phyloP scores from a whole-genome alignment of 179 eudicot species.

The Drosera spatulata region DNA sequence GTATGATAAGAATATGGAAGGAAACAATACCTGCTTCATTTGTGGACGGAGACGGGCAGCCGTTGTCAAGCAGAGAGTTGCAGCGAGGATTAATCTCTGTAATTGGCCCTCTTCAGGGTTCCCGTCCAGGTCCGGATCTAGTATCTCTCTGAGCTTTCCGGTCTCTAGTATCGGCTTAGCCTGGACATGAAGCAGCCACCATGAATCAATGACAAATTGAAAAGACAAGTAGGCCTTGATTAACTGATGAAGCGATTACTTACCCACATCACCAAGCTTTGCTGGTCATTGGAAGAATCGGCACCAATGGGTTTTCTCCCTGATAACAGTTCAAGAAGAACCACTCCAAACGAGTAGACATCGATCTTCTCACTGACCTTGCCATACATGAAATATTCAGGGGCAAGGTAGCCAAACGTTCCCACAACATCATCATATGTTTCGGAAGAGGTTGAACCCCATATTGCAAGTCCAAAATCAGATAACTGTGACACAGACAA shows the following conservation, averaged over 20 bases:
- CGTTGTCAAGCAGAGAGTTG: slow-evolving; percentile 70
- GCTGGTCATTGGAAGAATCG: slow-evolving; percentile 51
- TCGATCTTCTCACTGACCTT: slow-evolving; percentile 88
- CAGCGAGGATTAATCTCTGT: slow-evolving; percentile 72
- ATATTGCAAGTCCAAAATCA: slow-evolving; percentile 86
- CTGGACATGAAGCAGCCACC: slow-evolving; percentile 16
- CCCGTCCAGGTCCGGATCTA: slow-evolving; percentile 52
- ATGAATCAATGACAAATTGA: neutral
- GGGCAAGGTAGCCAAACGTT: slow-evolving; percentile 94
- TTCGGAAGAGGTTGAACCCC: slow-evolving; percentile 57
- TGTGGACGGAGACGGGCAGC: slow-evolving; percentile 78
- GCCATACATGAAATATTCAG: slow-evolving; percentile 96
- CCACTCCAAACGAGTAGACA: slow-evolving; percentile 88
- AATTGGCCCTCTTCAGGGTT: slow-evolving; percentile 37
- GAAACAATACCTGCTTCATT: slow-evolving; percentile 55
- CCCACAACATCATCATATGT: slow-evolving; percentile 77
- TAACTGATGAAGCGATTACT: slow-evolving; percentile 9
- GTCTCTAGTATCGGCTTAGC: slow-evolving; percentile 56
- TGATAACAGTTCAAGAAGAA: slow-evolving; percentile 75
- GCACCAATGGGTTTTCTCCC: slow-evolving; percentile 73
- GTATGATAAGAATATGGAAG: neutral
- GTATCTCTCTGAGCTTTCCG: slow-evolving; percentile 39
- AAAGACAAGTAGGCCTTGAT: neutral
- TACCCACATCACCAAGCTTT: slow-evolving; percentile 97
- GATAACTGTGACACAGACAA: slow-evolving; percentile 36